Conservation (phyloP, 495 filamentous ascomycete genomes). For the Zalerion maritima region DNA sequence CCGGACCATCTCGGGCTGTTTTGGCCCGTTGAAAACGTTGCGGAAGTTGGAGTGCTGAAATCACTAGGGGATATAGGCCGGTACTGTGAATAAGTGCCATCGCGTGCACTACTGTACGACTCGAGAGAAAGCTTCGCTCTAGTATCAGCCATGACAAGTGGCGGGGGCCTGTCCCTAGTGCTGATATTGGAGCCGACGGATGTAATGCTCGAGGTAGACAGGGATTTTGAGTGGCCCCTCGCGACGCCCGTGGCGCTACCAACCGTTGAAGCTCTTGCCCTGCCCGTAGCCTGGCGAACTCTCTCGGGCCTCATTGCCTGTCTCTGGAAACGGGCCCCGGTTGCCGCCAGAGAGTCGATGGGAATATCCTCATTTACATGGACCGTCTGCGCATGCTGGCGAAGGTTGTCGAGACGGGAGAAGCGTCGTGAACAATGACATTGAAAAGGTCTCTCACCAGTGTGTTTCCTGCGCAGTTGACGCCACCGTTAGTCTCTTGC, state of each 20-base stretch:
- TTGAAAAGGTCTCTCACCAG: slow-evolving; percentile 91
- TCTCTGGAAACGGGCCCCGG: slow-evolving; percentile 82
- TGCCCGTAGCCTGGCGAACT: slow-evolving; percentile 52
- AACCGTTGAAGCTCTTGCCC: slow-evolving; percentile 62
- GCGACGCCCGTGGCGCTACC: slow-evolving; percentile 45
- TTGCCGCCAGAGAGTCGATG: slow-evolving; percentile 81
- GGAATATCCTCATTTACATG: slow-evolving; percentile 97
- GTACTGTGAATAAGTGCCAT: slow-evolving; percentile 35
- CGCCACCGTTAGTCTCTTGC: slow-evolving; percentile 6
- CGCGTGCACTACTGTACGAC: slow-evolving; percentile 32
- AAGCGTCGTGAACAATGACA: slow-evolving; percentile 93
- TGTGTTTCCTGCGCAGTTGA: slow-evolving; percentile 61
- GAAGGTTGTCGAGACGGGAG: slow-evolving; percentile 89
- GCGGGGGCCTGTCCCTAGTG: slow-evolving; percentile 48
- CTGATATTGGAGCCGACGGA: slow-evolving; percentile 54
- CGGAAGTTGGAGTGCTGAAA: slow-evolving; percentile 63
- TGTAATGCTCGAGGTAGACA: slow-evolving; percentile 61
- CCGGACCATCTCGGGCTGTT: slow-evolving; percentile 58
- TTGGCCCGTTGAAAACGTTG: slow-evolving; percentile 55
- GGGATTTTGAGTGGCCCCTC: slow-evolving; percentile 65
- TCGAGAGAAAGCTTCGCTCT: slow-evolving; percentile 50
- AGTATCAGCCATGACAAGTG: slow-evolving; percentile 68
- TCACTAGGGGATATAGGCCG: slow-evolving; percentile 47
- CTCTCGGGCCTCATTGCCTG: slow-evolving; percentile 73
- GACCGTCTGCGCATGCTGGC: slow-evolving; percentile 95